A percentile compares a stretch with the other conserved stretches of the same genome.
phyloP scores from a whole-genome alignment of 2,329 filamentous ascomycete genomes.

The Pseudogymnoascus sp. region DNA sequence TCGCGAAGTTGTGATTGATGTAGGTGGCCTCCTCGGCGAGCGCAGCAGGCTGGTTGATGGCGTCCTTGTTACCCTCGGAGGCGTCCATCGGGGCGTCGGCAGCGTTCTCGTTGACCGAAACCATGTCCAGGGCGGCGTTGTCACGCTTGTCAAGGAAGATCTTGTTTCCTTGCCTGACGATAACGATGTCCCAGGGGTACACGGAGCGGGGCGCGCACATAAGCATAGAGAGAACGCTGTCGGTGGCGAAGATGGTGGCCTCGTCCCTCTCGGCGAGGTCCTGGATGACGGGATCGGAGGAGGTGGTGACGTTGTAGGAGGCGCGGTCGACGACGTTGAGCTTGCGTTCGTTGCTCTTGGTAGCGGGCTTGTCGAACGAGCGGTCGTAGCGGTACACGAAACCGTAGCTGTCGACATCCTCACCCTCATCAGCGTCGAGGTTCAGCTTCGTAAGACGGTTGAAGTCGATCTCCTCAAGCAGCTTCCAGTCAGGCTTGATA shows the following conservation, averaged over 20 bases:
- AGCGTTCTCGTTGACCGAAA: slow-evolving; percentile 98
- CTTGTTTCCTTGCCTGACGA: slow-evolving; percentile 87
- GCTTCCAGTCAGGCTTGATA: slow-evolving; percentile 89
- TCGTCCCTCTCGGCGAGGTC: slow-evolving; percentile 93
- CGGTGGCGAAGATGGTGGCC: slow-evolving; percentile 92
- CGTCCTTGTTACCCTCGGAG: slow-evolving; percentile 85
- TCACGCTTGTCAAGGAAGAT: slow-evolving; percentile 99
- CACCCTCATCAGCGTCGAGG: slow-evolving; percentile 86
- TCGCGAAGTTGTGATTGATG: slow-evolving; percentile 99
- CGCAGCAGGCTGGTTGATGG: slow-evolving; percentile 85
- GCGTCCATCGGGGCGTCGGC: slow-evolving; percentile 88
- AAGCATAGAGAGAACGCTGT: slow-evolving; percentile 96
- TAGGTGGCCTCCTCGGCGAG: slow-evolving; percentile 96
- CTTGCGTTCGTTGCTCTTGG: slow-evolving; percentile 81
- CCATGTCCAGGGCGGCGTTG: slow-evolving; percentile 88
- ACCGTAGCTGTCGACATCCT: slow-evolving; percentile 90
- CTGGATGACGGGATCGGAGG: slow-evolving; percentile 91
- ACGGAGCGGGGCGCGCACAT: slow-evolving; percentile 97
- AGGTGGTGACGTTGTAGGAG: slow-evolving; percentile 96
- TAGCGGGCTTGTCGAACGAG: slow-evolving; percentile 84
- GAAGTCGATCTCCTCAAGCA: slow-evolving; percentile 98
- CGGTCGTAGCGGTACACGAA: slow-evolving; percentile 99
- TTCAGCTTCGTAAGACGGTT: slow-evolving; percentile 92
- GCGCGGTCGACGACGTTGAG: slow-evolving; percentile 85
- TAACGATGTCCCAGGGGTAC: slow-evolving; percentile 97